Conservation (phyloP, 768 basidiomycete genomes). For the Amanita pallidorosea region DNA sequence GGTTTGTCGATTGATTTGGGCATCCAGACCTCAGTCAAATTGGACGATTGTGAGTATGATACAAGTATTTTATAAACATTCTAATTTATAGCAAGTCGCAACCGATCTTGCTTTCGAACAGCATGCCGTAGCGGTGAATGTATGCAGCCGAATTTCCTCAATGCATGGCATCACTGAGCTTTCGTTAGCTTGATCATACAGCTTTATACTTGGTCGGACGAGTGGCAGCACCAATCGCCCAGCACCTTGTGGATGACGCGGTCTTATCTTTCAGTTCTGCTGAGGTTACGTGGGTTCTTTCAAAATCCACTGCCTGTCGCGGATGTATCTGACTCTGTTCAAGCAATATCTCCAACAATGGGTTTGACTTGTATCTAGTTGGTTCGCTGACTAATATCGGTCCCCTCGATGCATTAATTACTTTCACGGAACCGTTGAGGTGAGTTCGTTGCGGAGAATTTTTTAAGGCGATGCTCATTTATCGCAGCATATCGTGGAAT, state of each 20-base stretch:
- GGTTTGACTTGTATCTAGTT: constrained; percentile 50
- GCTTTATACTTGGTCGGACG: constrained; percentile 61
- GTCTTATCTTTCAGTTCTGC: constrained; percentile 43
- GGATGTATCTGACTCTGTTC: neutral
- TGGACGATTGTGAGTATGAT: constrained; percentile 52
- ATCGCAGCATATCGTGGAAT: constrained; percentile 47
- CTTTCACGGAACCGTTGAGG: constrained; percentile 53
- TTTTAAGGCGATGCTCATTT: neutral
- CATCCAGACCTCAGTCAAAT: constrained; percentile 39
- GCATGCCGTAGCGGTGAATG: constrained; percentile 41
- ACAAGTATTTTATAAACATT: neutral
- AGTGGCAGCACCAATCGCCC: constrained; percentile 56
- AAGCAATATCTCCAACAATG: constrained; percentile 45
- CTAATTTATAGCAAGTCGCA: constrained; percentile 25
- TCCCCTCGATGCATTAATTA: constrained; percentile 59
- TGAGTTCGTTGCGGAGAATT: constrained; percentile 17
- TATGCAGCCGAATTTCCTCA: constrained; percentile 17
- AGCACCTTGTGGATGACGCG: constrained; percentile 51
- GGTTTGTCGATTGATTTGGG: constrained; percentile 48
- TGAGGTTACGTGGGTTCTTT: constrained; percentile 38
- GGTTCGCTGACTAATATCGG: constrained; percentile 55
- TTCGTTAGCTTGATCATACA: constrained; percentile 44
- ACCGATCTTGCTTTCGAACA: constrained; percentile 51
- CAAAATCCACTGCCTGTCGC: neutral
- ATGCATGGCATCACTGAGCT: constrained; percentile 1